Conservation (phyloP, 208 protist species). For the Phytomonas francai region DNA sequence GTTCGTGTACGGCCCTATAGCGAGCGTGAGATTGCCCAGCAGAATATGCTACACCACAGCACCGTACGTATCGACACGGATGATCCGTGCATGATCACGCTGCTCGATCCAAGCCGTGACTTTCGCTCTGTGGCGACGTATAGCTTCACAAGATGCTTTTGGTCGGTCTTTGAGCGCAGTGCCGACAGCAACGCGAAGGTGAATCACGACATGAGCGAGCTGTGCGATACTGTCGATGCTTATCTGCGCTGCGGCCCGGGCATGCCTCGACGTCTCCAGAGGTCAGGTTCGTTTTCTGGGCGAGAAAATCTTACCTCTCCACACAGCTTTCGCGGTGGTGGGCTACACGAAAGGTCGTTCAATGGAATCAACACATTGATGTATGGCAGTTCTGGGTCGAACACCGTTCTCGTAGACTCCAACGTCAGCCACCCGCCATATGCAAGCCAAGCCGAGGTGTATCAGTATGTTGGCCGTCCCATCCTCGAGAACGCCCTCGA, state of each 20-base stretch:
- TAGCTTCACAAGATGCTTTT: conserved; percentile 71
- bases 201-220: conserved; percentile 8
- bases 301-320: neutral
- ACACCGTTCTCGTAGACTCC: conserved; percentile 31
- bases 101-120: conserved; percentile 53
- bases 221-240: conserved; percentile 31
- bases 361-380: neutral
- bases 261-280: neutral
- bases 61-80: conserved; percentile 65
- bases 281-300: neutral
- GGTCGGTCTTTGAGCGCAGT: conserved; percentile 55
- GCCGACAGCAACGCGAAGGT: conserved; percentile 7
- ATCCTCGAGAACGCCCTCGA: conserved; percentile 73
- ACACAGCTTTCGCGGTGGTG: conserved; percentile 11
- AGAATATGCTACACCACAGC: conserved; percentile 27
- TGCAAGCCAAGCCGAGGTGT: conserved; percentile 61
- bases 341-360: neutral
- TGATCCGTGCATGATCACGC: conserved; percentile 59
- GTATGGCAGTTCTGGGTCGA: conserved; percentile 38
- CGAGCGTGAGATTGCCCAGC: conserved; percentile 58
- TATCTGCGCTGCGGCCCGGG: conserved; percentile 24
- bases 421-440: conserved; percentile 65
- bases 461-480: conserved; percentile 58
- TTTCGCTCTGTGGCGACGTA: conserved; percentile 52
- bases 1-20: conserved; percentile 80